Evolutionary conservation across 2,329 filamentous ascomycete genomes (phyloP), one percentile per base, ranked within the genome.

Genomic region (Trichoderma brevicompactum): DNA sequence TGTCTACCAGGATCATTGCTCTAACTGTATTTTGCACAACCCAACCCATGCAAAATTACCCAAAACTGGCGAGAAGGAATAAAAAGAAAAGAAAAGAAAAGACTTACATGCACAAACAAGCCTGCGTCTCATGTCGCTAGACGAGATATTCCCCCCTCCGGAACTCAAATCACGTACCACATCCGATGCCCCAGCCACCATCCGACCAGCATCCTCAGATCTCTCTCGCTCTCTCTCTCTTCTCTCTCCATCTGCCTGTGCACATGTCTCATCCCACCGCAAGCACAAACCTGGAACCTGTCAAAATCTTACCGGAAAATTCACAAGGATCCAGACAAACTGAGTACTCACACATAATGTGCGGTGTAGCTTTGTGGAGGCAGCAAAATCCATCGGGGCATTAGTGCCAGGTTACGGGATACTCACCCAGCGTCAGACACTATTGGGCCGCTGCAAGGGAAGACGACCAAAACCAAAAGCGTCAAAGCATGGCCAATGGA

Each of bases 181-280:
- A 49, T 60, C 56, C 56, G 56, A 60, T 61, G 44, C 23, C 36
- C 38, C 7, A 55, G 44, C 56, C 56, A n/a, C 15, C 19, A 60
- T 60, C 56, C 36, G 56, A 60, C 41, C 58, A 23, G 32, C 56
- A 40, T 38, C 32, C 43, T 32, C 49, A 23, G 43, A 49, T 49
- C 56, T 60, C 43, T 38, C 56, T 46, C 28, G 13, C 34, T 40
- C 7, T 53, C 50, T 38, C 2, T n/a, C n/a, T n/a, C n/a, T 40
- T 19, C 34, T 40, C 7, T 53, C 50, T 38, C 2, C 4, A 3
- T 40, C 2, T 12, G 3, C 7, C 17, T 28, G 7, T 48, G 23
- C 23, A 28, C 23, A 28, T 59, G 55, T 59, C 55, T 48, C 38
- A 54, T 41, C 52, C 38, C 52, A 55, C 19, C 52, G 34, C 23